Evolutionary conservation across 805 yeast species (phyloP).

Genomic region (Metschnikowia reukaufii): DNA sequence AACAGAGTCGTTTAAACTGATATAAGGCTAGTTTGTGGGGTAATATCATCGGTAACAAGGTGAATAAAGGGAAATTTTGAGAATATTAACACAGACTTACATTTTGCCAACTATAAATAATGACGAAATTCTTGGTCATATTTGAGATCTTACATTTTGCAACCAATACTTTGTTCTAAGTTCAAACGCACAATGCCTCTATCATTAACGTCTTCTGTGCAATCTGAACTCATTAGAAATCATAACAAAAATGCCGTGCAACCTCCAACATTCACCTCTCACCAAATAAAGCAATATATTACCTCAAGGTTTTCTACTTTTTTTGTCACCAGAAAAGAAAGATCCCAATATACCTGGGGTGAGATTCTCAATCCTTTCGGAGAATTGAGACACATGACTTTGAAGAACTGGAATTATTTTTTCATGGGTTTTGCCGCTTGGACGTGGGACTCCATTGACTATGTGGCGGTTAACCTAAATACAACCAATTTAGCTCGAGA

Average conservation of each 20-base stretch:
- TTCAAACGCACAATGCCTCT: constrained; percentile 4
- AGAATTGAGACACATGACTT: constrained; percentile 17
- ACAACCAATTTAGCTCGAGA: constrained; percentile 47
- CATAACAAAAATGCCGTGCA: constrained; percentile 17
- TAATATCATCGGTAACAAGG: no score
- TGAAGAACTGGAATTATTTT: constrained; percentile 50
- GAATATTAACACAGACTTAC: no score
- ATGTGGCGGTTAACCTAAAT: constrained; percentile 56
- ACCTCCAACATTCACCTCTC: constrained; percentile 33
- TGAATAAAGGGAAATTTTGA: no score
- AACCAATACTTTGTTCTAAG: no score
- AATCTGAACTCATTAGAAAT: constrained; percentile 13
- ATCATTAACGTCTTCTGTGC: constrained; percentile 14
- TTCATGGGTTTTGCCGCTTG: constrained; percentile 54
- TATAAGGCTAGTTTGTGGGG: no score
- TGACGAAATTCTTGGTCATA: no score
- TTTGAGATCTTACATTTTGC: no score
- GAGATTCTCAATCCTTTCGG: constrained; percentile 43
- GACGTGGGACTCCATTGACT: constrained; percentile 69
- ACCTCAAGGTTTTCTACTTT: constrained; percentile 52
- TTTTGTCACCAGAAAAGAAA: constrained; percentile 46
- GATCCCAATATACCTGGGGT: constrained; percentile 36
- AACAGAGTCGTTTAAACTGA: no score
- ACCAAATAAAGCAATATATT: constrained; percentile 36
- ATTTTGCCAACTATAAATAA: no score